Evolutionary conservation across 768 basidiomycete species (phyloP), one percentile per base, ranked within the genome.

Genomic region (Podaxis pistillaris): DNA sequence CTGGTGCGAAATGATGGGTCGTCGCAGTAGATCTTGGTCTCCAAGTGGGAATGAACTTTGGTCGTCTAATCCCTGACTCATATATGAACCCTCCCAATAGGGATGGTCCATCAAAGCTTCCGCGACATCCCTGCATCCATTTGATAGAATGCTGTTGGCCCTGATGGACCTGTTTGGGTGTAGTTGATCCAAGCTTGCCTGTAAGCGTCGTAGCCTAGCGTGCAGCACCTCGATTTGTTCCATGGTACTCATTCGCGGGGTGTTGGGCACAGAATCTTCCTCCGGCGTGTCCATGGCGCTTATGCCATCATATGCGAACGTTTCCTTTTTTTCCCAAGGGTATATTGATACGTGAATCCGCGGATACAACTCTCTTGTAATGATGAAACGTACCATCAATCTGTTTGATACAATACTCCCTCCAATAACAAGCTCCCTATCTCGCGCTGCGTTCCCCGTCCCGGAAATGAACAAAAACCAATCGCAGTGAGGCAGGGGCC

Each of bases 211-310:
- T 24, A 62, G 47, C 24, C n/a, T 28, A 13, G 33, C 17, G 26
- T 56, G 50, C 4, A 62, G 36, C 30, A 38, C 13, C n/a, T 49
- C 33, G 26, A 62, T 62, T 9, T 46, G 54, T 17, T 62, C 55
- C 26, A 36, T 15, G 1, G 61, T 49, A 17, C 46, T 41, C 54
- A 56, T 56, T 46, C n/a, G 28, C 19, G 61, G 46, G 22, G 61
- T 40, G 22, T 17, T 36, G 54, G 46, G 54, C 17, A 44, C n/a
- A 12, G 59, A 53, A 8, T 52, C 59, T 46, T 62, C 61, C 17
- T 56, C 61, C 4, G 54, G 36, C 33, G 47, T 33, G 7, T 49
- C 55, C 28, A 56, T 50, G 15, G 6, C 38, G 3, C 38, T 41
- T 7, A 52, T 28, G 26, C 36, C 24, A 30, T 62, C 61, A 40